Evolutionary conservation across 768 basidiomycete species (phyloP), one percentile per base, ranked within the genome.

Genomic region (Tylopilus cervinicoccineus): DNA sequence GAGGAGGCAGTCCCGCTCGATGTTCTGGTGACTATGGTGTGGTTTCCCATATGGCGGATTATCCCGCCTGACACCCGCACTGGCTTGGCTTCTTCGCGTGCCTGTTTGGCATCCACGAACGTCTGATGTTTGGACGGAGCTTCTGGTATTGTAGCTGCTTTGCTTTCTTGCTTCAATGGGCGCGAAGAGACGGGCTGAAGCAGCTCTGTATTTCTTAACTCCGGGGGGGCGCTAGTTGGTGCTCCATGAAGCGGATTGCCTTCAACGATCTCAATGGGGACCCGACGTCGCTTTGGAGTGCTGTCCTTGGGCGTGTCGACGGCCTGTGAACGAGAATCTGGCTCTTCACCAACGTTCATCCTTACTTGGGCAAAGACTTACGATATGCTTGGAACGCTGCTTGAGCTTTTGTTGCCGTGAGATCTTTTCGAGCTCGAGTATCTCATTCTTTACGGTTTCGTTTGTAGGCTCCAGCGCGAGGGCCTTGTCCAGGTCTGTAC

Each of bases 1-100:
- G 46, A 49, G 26, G 50, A 28, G 8, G 34, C n/a, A 10, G 43
- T 38, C 31, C 50, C 55, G 8, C 8, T 51, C 27, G 61, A 59
- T 43, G 70, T 56, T 17, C 65, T 69, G 14, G 72, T 59, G 51
- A 89, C 77, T 10, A 88, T 63, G 2, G 77, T 83, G 37, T 75
- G 78, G 16, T 77, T 70, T 2, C 88, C 88, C 12, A 79, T 74
- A 3, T 74, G 67, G 23, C 81, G 77, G 68, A 91, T 87, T 43
- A 91, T 84, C 0, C 87, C 88, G 8, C 86, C 88, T 1, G 84
- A 81, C 4, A 81, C 76, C 33, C 72, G 72, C 46, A 69, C 72
- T 56, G 67, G 50, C 46, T 70, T 76, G 12, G 65, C 66, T 37
- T 45, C 71, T 13, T 80, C 76, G 23, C 85, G 78, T 0, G 71